Percentiles rank a stretch among this genome's conserved stretches.
phyloP scores from a whole-genome alignment of 164 flowering plant species.

The Taxillus chinensis region DNA sequence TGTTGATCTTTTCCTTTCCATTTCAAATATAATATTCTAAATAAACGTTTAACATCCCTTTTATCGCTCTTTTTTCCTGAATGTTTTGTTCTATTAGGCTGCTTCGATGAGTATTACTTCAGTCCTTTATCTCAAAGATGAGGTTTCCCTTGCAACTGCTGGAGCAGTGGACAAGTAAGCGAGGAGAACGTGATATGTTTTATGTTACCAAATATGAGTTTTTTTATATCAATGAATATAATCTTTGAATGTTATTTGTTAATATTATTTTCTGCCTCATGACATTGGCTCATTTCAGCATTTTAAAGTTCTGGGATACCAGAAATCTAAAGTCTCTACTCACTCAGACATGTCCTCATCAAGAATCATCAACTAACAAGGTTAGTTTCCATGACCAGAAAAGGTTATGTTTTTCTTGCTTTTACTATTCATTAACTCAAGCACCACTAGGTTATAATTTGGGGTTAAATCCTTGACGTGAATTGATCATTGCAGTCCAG shows the following conservation, averaged over 20 bases:
- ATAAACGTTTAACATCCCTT: background rate
- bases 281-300: slow-evolving; percentile 32
- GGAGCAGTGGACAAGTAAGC: slow-evolving; percentile 85
- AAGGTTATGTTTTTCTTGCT: background rate
- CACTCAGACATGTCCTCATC: slow-evolving; percentile 41
- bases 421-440: background rate
- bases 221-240: background rate
- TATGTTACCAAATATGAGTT: background rate
- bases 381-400: slow-evolving; percentile 16
- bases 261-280: slow-evolving; percentile 1
- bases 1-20: slow-evolving; percentile 2
- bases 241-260: background rate
- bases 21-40: background rate
- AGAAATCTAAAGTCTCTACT: slow-evolving; percentile 48
- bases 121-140: slow-evolving; percentile 86
- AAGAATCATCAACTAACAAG: slow-evolving; percentile 27
- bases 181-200: background rate
- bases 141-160: slow-evolving; percentile 78
- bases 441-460: background rate
- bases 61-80: background rate
- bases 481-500: background rate
- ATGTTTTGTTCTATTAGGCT: slow-evolving; percentile 32
- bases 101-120: slow-evolving; percentile 90
- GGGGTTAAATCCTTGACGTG: background rate
- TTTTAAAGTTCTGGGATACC: slow-evolving; percentile 85